These are phyloP conservation scores for Poronia punctata DNA, from an alignment of 495 filamentous ascomycete genomes.

Conservation along the genomic window DNA sequence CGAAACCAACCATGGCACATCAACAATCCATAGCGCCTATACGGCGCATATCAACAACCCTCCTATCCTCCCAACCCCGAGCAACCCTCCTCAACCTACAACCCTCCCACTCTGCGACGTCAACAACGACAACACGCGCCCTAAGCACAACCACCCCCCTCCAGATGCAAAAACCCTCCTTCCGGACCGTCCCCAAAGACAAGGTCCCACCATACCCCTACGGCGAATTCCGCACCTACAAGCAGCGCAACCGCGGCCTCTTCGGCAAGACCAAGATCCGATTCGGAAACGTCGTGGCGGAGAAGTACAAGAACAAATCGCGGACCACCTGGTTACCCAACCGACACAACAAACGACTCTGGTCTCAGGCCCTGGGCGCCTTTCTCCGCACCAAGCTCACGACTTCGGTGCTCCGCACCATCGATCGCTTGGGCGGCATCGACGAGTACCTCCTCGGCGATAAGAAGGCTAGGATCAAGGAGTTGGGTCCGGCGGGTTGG, in stretches of 20 bases:
- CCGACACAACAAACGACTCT: constrained; percentile 70
- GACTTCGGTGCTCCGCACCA: constrained; percentile 70
- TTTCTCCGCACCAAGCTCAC: constrained; percentile 69
- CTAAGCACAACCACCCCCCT: constrained; percentile 18
- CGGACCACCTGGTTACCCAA: constrained; percentile 84
- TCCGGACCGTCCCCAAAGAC: constrained; percentile 23
- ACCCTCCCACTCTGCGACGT: constrained; percentile 16
- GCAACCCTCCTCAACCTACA: constrained; percentile 6
- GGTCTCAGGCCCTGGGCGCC: constrained; percentile 55
- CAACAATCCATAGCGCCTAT: constrained; percentile 5
- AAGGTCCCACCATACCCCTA: constrained; percentile 73
- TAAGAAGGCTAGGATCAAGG: constrained; percentile 65
- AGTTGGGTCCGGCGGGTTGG: constrained; percentile 86
- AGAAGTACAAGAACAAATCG: constrained; percentile 71
- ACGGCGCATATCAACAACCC: constrained; percentile 9
- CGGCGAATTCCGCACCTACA: constrained; percentile 70
- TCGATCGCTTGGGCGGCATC: constrained; percentile 79
- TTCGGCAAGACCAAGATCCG: constrained; percentile 73
- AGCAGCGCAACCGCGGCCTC: constrained; percentile 80
- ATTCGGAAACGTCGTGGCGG: constrained; percentile 86
- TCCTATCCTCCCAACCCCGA: not conserved
- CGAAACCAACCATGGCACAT: not conserved
- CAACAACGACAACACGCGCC: constrained; percentile 7
- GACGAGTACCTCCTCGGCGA: constrained; percentile 83
- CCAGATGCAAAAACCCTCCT: constrained; percentile 20